Evolutionary conservation across 441 rosid genomes (phyloP).

Genomic region (Gossypium trilobum): DNA sequence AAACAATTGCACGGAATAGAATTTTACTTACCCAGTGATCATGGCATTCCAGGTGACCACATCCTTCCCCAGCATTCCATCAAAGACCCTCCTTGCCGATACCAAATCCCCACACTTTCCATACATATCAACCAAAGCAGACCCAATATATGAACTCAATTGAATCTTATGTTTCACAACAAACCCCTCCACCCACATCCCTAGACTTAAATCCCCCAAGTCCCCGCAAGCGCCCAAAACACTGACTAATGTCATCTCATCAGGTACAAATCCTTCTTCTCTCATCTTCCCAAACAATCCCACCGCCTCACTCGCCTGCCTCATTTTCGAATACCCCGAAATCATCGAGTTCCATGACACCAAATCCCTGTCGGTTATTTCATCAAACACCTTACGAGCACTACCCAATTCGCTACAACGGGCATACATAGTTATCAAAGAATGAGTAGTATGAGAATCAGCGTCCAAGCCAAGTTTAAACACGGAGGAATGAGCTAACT

Average conservation of each 20-base stretch:
- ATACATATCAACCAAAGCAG: slow-evolving; percentile 71
- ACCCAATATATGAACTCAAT: slow-evolving; percentile 46
- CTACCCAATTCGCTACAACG: slow-evolving; percentile 28
- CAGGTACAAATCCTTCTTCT: slow-evolving; percentile 45
- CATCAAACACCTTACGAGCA: slow-evolving; percentile 69
- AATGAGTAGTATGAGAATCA: slow-evolving; percentile 47
- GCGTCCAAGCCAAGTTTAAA: slow-evolving; percentile 46
- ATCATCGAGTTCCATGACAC: slow-evolving; percentile 92
- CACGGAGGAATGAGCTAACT: slow-evolving; percentile 43
- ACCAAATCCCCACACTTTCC: slow-evolving; percentile 66
- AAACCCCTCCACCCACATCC: slow-evolving; percentile 48
- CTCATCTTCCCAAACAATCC: slow-evolving; percentile 50
- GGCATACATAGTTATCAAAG: slow-evolving; percentile 47
- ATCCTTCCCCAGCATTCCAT: slow-evolving; percentile 52
- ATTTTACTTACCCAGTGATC: slow-evolving; percentile 54
- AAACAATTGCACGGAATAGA: not conserved
- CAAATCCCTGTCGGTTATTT: slow-evolving; percentile 43
- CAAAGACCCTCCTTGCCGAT: slow-evolving; percentile 60
- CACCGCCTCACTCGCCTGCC: slow-evolving; percentile 46
- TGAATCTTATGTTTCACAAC: slow-evolving; percentile 36
- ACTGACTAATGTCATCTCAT: slow-evolving; percentile 72
- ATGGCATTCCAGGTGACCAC: slow-evolving; percentile 73
- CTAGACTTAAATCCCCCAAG: slow-evolving; percentile 54
- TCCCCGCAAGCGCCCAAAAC: slow-evolving; percentile 59
- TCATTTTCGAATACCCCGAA: slow-evolving; percentile 58